Base-by-base conservation (phyloP, 2,329 filamentous ascomycete species). In the Paraphoma sp. region DNA sequence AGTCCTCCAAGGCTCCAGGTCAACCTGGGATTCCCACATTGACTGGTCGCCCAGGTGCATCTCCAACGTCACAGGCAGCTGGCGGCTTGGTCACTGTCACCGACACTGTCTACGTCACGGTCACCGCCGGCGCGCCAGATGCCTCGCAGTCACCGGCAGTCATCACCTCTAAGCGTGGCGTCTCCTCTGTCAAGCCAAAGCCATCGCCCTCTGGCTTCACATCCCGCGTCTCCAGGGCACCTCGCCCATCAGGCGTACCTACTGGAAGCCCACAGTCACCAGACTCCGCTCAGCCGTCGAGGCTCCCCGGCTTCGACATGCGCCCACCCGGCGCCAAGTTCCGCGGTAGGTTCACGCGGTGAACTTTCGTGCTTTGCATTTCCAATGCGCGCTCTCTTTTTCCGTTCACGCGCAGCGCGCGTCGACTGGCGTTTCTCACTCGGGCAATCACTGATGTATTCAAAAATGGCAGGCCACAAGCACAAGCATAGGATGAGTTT, bases 21-120 rank as follows among this genome's bases (percentile, higher is more conserved):
- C 30, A 48, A 7, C 63, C 59, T 12, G 48, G 48, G 6, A 64
- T 65, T n/a, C 67, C 68, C 2, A 63, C 60, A 1, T 54, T 66
- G 18, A 62, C 62, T 1, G 45, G 45, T 1, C 63, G 60, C 9
- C 61, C 69, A 12, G 59, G 62, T n/a, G 42, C 50, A 18, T 31
- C 52, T 7, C 59, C 65, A 23, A 23, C 23, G 23, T 23, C 11
- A 53, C 60, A 30, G 53, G 54, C 10, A 23, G 36, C 44, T 29
- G 18, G 47, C 10, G 12, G 12, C 3, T 54, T 69, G 8, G 54
- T 65, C 45, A 69, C 63, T 1, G 58, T 73, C 43, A 75, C 68
- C 0, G 65, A 72, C 29, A 72, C 67, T 1, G 59, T 69, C 33
- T 55, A 53, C 40, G 50, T 72, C 44, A 73, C 72, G 8, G 61